These are phyloP conservation scores for Capsicum rhomboideum DNA, from an alignment of 257 asterid genomes.

Conservation along the genomic window DNA sequence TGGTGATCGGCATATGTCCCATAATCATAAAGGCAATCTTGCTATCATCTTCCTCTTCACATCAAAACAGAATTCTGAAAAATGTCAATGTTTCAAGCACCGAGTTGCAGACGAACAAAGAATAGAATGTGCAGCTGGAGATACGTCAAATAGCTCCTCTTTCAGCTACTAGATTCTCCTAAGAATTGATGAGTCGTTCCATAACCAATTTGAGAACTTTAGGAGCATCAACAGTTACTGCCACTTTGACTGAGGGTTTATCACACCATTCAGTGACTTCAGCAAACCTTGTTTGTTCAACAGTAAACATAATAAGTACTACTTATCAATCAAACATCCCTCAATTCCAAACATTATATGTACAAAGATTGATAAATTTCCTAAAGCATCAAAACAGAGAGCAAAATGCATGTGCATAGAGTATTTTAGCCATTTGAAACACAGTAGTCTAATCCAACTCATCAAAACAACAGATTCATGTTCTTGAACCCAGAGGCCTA, in stretches of 20 bases:
- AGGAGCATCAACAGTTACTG: conserved; percentile 90
- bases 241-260: conserved; percentile 83
- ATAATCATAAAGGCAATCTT: not conserved
- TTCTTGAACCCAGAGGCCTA: not conserved
- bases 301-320: not conserved
- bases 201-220: conserved; percentile 59
- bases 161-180: conserved; percentile 3
- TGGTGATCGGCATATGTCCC: not conserved
- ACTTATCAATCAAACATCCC: not conserved
- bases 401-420: not conserved
- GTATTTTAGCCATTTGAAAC: not conserved
- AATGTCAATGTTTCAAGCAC: not conserved
- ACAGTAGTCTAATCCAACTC: not conserved
- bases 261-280: conserved; percentile 81
- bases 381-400: not conserved
- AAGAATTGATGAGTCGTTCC: conserved; percentile 77
- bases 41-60: not conserved
- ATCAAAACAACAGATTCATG: not conserved
- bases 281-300: conserved; percentile 41
- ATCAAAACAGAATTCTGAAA: not conserved
- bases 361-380: not conserved
- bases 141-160: not conserved
- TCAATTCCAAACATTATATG: not conserved
- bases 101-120: not conserved
- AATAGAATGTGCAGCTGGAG: not conserved